These are phyloP conservation scores for Byssochlamys sp. DNA, from an alignment of 2,329 filamentous ascomycete genomes.

Conservation along the genomic window DNA sequence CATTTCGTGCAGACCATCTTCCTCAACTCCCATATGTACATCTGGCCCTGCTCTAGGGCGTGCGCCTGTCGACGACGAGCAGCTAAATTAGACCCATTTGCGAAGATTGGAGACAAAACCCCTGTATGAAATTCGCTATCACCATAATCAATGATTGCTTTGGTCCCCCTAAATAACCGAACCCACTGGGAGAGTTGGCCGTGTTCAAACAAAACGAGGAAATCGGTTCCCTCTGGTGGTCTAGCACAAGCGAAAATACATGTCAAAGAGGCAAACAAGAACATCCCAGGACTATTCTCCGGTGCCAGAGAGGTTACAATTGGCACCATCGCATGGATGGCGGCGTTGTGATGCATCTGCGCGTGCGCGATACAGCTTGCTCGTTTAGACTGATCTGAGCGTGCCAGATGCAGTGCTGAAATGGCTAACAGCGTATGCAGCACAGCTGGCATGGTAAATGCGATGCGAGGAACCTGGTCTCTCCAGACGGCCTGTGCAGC, in stretches of 20 bases:
- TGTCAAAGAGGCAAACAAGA: slow-evolving; percentile 32
- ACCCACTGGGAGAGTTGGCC: slow-evolving; percentile 31
- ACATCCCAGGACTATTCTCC: slow-evolving; percentile 28
- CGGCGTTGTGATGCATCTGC: slow-evolving; percentile 26
- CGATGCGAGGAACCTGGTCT: slow-evolving; percentile 40
- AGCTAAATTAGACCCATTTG: slow-evolving; percentile 1
- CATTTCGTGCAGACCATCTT: slow-evolving; percentile 4
- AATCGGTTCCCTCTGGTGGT: slow-evolving; percentile 24
- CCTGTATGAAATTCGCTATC: slow-evolving; percentile 11
- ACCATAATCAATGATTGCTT: slow-evolving; percentile 22
- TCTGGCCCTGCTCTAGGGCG: slow-evolving; percentile 3
- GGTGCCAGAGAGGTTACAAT: slow-evolving; percentile 23
- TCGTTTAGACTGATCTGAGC: slow-evolving; percentile 27
- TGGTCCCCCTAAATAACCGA: slow-evolving; percentile 27
- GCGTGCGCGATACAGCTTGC: slow-evolving; percentile 34
- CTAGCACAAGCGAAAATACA: slow-evolving; percentile 29
- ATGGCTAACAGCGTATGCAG: slow-evolving; percentile 43
- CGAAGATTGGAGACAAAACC: slow-evolving; percentile 8
- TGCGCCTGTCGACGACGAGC: neutral
- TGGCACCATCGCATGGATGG: slow-evolving; percentile 21
- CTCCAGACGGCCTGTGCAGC: slow-evolving; percentile 39
- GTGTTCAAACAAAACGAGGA: slow-evolving; percentile 25
- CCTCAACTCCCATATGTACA: slow-evolving; percentile 7
- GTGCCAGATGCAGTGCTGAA: slow-evolving; percentile 42
- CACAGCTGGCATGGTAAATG: slow-evolving; percentile 39